Evolutionary conservation across 306 rosid species (phyloP), one percentile per base, ranked within the genome.

Genomic region (Quercus glauca): DNA sequence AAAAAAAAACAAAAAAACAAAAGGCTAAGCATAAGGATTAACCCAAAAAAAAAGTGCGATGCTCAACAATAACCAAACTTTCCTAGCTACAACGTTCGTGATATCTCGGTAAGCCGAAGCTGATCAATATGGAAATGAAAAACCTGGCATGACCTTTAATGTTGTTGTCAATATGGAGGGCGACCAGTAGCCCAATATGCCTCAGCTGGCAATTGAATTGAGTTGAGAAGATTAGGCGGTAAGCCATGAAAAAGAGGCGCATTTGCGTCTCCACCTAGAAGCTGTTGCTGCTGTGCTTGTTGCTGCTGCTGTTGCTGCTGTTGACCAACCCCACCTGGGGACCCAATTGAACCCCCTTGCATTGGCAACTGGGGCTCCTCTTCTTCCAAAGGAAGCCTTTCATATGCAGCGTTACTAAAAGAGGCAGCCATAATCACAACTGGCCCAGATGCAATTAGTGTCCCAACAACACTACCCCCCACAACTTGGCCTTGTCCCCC

Each of bases 401-500:
- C 99, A 17, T 96, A 96, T 0, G 98, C 99, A 0, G 99, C 99
- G 96, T 96, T 96, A 58, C 99, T 91, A 69, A 96, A 96, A 0
- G 98, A 96, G 26, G 98, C 99, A 0, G 98, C 94, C 94, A 96
- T 96, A 37, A 96, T 88, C 3, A 96, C 98, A 25, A 96, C 99
- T 0, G 99, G 96, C 0, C 99, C 99, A 0, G 98, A 88, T 18
- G 99, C 99, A 65, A 83, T 75, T 0, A 96, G 82, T 1, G 92
- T 84, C 15, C 98, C 99, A 0, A 89, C 97, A 2, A 91, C 98
- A 60, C 94, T 93, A 4, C 99, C 99, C 1, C 99, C 99, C 0
- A 96, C 98, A 3, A 96, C 98, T 80, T 96, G 99, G 0, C 99
- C 99, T 68, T 93, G 98, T 2, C 99, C 99, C 0, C 99, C 99